These are phyloP conservation scores for Dothideomycetidae sp. DNA, from an alignment of 2,329 filamentous ascomycete genomes.

Conservation along the genomic window DNA sequence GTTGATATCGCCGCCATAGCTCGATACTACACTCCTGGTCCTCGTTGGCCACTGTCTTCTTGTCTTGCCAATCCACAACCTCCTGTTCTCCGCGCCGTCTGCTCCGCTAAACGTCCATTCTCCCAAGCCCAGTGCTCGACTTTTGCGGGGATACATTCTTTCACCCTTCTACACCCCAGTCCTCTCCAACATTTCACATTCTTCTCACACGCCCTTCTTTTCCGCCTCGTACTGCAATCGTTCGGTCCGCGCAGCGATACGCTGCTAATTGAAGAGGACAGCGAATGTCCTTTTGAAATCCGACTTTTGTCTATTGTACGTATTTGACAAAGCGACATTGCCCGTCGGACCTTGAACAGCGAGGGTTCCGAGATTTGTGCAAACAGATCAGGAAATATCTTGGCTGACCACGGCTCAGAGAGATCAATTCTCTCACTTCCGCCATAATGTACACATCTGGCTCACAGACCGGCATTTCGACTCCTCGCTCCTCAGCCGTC, in stretches of 20 bases:
- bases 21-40: no score
- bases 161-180: slow-evolving; percentile 1
- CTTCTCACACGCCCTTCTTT: no score
- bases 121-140: slow-evolving; percentile 3
- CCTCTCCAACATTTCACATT: no score
- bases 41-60: no score
- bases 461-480: slow-evolving; percentile 88
- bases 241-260: no score
- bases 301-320: no score
- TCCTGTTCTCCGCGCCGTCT: not conserved
- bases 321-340: not conserved
- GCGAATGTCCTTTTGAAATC: no score
- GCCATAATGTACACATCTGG: slow-evolving; percentile 66
- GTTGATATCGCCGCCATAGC: not conserved
- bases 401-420: slow-evolving; percentile 8
- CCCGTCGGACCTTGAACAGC: not conserved
- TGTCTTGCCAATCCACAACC: not conserved
- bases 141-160: slow-evolving; percentile 9
- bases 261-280: no score
- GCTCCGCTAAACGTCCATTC: not conserved
- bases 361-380: no score
- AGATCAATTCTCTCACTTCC: slow-evolving; percentile 6
- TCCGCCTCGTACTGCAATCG: no score
- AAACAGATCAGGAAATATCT: not conserved
- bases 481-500: slow-evolving; percentile 83